Conservation (phyloP, 164 flowering plant species). For the Akebia trifoliata region DNA sequence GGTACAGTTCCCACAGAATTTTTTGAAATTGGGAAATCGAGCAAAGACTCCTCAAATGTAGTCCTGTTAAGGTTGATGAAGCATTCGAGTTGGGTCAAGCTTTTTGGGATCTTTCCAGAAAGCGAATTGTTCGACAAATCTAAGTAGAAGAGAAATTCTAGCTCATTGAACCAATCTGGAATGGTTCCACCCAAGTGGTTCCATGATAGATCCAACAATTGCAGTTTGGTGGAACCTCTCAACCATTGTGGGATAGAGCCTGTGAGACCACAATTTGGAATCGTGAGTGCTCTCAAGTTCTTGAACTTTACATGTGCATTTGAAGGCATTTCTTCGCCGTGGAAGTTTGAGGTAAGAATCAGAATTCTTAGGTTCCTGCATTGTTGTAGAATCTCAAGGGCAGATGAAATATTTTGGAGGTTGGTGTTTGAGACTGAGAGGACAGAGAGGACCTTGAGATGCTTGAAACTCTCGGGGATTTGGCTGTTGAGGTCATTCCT, state of each 20-base stretch:
- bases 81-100: conserved; percentile 8
- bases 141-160: conserved; percentile 16
- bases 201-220: conserved; percentile 15
- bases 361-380: conserved; percentile 9
- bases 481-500: not conserved
- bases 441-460: conserved; percentile 4
- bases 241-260: conserved; percentile 13
- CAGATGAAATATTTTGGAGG: conserved; percentile 7
- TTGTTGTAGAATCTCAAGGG: conserved; percentile 9
- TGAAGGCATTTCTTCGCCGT: conserved; percentile 5
- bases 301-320: not conserved
- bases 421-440: conserved; percentile 11
- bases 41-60: not conserved
- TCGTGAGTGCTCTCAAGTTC: conserved; percentile 5
- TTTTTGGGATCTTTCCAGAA: conserved; percentile 16
- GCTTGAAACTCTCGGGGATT: conserved; percentile 12
- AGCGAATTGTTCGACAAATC: conserved; percentile 18
- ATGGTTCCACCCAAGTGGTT: conserved; percentile 5
- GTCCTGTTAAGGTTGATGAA: not conserved
- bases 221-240: conserved; percentile 12
- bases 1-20: conserved; percentile 1
- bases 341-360: conserved; percentile 7
- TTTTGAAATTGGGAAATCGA: conserved; percentile 11
- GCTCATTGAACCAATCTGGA: conserved; percentile 8
- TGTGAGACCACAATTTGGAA: conserved; percentile 7